phyloP scores from a whole-genome alignment of 2,329 filamentous ascomycete species.

The Neocatenulostroma microsporum region DNA sequence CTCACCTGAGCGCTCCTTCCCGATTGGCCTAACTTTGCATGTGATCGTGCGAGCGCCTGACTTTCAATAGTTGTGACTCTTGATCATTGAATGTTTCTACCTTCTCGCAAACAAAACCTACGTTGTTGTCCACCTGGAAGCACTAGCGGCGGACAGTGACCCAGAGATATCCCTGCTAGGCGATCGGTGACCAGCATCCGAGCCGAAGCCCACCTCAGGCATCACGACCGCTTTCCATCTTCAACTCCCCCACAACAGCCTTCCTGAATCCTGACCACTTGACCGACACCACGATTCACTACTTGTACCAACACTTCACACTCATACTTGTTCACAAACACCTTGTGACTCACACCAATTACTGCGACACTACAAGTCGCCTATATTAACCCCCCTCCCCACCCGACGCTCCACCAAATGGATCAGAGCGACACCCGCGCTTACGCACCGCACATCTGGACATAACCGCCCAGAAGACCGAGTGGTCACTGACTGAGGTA shows the following conservation, averaged over 20 bases:
- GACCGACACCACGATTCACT: no score
- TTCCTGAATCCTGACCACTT: no score
- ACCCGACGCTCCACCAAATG: constrained; percentile 38
- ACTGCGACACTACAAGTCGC: background rate
- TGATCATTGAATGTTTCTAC: background rate
- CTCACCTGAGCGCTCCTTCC: no score
- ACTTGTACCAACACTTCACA: no score
- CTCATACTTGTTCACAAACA: background rate
- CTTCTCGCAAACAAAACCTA: background rate
- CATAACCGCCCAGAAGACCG: constrained; percentile 51
- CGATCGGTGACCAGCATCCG: no score
- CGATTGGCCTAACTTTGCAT: no score
- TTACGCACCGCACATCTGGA: constrained; percentile 42
- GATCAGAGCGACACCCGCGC: constrained; percentile 45
- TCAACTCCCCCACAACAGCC: no score
- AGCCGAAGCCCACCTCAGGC: no score
- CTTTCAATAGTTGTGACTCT: background rate
- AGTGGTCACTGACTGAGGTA: constrained; percentile 16
- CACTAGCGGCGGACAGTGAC: no score
- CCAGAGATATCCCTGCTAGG: no score
- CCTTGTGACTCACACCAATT: background rate
- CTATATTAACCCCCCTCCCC: constrained; percentile 5
- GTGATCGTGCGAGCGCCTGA: background rate
- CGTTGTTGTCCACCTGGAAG: background rate
- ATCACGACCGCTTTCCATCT: no score